These are phyloP conservation scores for Coemansia sp. DNA, from an alignment of 192 early-diverging fungal genomes.

Conservation along the genomic window DNA sequence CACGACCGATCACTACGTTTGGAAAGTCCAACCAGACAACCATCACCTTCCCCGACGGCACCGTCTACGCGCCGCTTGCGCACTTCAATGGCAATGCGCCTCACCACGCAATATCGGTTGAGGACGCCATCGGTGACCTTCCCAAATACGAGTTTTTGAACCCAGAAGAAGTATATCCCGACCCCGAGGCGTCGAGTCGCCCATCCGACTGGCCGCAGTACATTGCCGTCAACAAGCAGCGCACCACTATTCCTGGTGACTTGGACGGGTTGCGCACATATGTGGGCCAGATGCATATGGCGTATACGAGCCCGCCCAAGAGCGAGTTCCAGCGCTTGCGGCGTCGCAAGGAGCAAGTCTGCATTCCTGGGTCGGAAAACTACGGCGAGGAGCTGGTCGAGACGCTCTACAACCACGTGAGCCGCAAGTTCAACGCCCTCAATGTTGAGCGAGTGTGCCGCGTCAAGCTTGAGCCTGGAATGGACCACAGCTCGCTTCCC, in stretches of 20 bases:
- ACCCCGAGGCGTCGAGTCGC: constrained; percentile 15
- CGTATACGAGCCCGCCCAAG: constrained; percentile 40
- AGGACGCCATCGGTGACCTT: constrained; percentile 67
- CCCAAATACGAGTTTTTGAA: constrained; percentile 66
- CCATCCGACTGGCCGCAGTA: constrained; percentile 27
- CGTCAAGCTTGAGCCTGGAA: constrained; percentile 51
- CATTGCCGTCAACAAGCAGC: constrained; percentile 24
- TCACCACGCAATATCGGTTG: constrained; percentile 57
- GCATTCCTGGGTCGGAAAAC: constrained; percentile 13
- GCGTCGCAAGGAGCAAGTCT: constrained; percentile 38
- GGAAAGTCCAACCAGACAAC: constrained; percentile 34
- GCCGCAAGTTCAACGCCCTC: constrained; percentile 50
- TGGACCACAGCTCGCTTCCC: constrained; percentile 55
- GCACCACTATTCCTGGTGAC: constrained; percentile 10
- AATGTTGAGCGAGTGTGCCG: constrained; percentile 58
- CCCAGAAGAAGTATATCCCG: constrained; percentile 51
- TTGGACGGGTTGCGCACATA: constrained; percentile 18
- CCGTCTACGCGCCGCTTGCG: constrained; percentile 41
- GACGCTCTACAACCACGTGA: constrained; percentile 53
- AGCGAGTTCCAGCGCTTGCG: constrained; percentile 57
- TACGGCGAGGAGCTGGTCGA: constrained; percentile 30
- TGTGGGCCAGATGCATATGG: constrained; percentile 51
- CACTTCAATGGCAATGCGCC: constrained; percentile 56
- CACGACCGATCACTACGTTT: constrained; percentile 58
- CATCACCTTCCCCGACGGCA: constrained; percentile 50